Percentiles rank a stretch among this genome's conserved stretches.
Evolutionary conservation across 1,284 basidiomycete genomes (phyloP).

Genomic region (Cutaneotrichosporon cyanovorans): DNA sequence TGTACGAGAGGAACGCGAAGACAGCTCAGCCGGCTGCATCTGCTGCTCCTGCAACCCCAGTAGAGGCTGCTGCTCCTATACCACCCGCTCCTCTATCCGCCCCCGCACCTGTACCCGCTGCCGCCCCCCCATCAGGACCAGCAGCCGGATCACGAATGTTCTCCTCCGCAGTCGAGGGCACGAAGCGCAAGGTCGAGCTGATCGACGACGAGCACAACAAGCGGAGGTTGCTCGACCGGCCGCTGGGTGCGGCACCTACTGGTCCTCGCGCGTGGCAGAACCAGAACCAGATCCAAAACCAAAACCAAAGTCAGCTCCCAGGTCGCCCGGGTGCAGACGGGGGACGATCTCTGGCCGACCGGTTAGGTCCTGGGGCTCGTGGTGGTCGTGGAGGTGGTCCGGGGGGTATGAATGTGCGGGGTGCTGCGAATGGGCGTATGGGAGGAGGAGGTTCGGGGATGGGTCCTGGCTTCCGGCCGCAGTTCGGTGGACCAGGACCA

Average conservation of each 20-base stretch:
- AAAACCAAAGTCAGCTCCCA: not conserved
- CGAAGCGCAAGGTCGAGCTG: constrained; percentile 19
- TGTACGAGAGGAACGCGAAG: constrained; percentile 19
- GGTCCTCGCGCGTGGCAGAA: constrained; percentile 15
- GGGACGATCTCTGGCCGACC: constrained; percentile 12
- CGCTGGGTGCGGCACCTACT: constrained; percentile 14
- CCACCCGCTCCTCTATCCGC: constrained; percentile 2
- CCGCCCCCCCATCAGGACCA: constrained; percentile 6
- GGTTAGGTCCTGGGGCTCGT: constrained; percentile 4
- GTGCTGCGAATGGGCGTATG: constrained; percentile 12
- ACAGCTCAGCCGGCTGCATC: not conserved
- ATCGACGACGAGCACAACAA: constrained; percentile 10
- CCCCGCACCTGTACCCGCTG: constrained; percentile 8
- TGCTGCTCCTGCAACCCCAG: constrained; percentile 6
- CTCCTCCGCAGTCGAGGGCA: constrained; percentile 16
- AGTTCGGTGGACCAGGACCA: constrained; percentile 5
- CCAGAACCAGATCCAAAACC: not conserved
- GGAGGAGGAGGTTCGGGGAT: constrained; percentile 3
- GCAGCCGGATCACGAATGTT: constrained; percentile 10
- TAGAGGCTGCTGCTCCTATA: constrained; percentile 1
- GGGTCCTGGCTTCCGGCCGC: constrained; percentile 8
- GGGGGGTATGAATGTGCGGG: constrained; percentile 20
- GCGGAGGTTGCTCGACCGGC: constrained; percentile 14
- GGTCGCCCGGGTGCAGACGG: not conserved
- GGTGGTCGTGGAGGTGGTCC: constrained; percentile 11